Evolutionary conservation across 1,284 basidiomycete genomes (phyloP).

Genomic region (Trichosporon ovoides): DNA sequence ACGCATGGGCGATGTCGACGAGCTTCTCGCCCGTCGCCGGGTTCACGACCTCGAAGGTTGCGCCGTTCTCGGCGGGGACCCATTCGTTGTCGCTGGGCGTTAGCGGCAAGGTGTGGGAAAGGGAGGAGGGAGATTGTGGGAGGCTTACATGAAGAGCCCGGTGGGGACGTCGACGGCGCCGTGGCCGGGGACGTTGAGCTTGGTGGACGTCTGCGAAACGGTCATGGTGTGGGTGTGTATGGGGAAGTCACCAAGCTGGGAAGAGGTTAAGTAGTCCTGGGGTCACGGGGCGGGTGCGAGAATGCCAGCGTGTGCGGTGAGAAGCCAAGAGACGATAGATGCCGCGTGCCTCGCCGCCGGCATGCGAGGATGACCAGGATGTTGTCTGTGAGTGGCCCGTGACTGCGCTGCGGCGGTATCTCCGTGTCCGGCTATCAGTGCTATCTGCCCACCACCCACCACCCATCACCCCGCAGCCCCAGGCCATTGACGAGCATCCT

Average conservation of each 20-base stretch:
- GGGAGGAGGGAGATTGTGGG: too few relatives aligned
- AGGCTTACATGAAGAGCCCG: constrained; percentile 69
- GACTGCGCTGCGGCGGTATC: too few relatives aligned
- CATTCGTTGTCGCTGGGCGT: constrained; percentile 37
- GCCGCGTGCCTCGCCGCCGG: too few relatives aligned
- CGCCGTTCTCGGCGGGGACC: constrained; percentile 24
- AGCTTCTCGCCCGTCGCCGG: constrained; percentile 57
- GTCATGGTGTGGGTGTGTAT: constrained; percentile 7
- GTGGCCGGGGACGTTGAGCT: constrained; percentile 22
- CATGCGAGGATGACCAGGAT: too few relatives aligned
- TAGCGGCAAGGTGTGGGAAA: too few relatives aligned
- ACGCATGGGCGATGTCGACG: constrained; percentile 35
- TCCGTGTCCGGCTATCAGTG: neutral
- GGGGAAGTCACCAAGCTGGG: neutral
- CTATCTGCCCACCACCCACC: too few relatives aligned
- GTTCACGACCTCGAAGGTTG: constrained; percentile 31
- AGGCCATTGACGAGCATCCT: neutral
- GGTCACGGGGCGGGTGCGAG: too few relatives aligned
- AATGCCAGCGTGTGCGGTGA: too few relatives aligned
- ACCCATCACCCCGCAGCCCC: too few relatives aligned
- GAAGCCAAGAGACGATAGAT: too few relatives aligned
- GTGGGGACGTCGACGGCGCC: constrained; percentile 61
- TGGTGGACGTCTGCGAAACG: constrained; percentile 8
- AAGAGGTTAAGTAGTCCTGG: neutral
- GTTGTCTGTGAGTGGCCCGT: too few relatives aligned